Evolutionary conservation across 768 basidiomycete species (phyloP), one percentile per base, ranked within the genome.

Genomic region (Amylocystis lapponica): DNA sequence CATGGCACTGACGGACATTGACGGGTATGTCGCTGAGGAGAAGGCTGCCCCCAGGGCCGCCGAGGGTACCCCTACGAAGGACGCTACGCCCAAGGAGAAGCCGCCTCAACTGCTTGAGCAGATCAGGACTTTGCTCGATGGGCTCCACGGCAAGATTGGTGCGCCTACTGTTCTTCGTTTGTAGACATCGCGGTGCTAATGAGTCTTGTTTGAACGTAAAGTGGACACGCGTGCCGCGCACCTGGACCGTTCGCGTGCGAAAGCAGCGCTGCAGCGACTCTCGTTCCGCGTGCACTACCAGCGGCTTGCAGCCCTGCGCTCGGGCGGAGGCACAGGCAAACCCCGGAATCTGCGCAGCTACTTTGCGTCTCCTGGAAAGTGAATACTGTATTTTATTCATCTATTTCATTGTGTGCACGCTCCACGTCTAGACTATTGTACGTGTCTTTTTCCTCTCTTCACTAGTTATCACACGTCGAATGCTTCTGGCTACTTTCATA

Each of bases 181-280:
- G 16, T 32, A 37, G n/a, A 3, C 27, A 16, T 9, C 32, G 11
- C 26, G 40, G 35, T 16, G 13, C 26, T 50, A 7, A 27, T 12
- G 29, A 12, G 11, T 19, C 25, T 27, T 27, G 11, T n/a, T n/a
- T n/a, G n/a, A n/a, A n/a, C 29, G 22, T 27, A 32, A 46, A 86
- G 84, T 76, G 35, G 86, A 89, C 56, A 80, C 78, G 3, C 81
- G 84, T 35, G 85, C 83, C 21, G 78, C 81, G 2, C 77, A 85
- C 59, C 68, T 90, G 26, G 86, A 88, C 48, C 79, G 87, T 36
- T 86, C 86, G 2, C 72, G 82, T 43, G 73, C 78, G 4, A 90
- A 89, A 52, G 81, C 78, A 3, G 72, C 74, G 1, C 60, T 88
- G 37, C 83, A 88, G 55, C 75, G 74, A 33, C 60, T 86, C 12